Conservation (phyloP, 805 yeast species). For the Saturnispora ahearnii region DNA sequence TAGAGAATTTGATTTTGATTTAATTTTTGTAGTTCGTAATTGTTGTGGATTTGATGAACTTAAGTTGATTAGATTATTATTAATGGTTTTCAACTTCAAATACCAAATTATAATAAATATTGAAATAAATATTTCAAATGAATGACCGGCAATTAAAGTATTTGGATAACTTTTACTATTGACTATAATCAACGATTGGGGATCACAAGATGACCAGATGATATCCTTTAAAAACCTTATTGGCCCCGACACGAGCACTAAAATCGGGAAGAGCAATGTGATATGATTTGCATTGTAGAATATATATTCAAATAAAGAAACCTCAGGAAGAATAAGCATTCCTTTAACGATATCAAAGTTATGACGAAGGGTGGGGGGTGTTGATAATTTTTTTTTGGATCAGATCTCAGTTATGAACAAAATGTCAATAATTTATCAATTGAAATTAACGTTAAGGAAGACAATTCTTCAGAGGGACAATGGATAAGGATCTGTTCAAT, state of each 20-base stretch:
- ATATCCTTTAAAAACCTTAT: slow-evolving; percentile 9
- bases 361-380: neutral
- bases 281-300: neutral
- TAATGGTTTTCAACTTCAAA: slow-evolving; percentile 6
- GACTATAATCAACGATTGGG: slow-evolving; percentile 12
- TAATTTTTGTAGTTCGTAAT: neutral
- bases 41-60: slow-evolving; percentile 15
- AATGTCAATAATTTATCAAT: neutral
- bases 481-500: slow-evolving; percentile 5
- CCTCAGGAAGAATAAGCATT: slow-evolving; percentile 4
- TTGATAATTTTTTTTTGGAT: neutral
- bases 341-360: neutral
- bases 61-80: neutral
- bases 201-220: slow-evolving; percentile 9
- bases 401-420: neutral
- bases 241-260: slow-evolving; percentile 6
- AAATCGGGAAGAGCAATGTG: neutral
- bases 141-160: slow-evolving; percentile 22
- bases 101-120: slow-evolving; percentile 9
- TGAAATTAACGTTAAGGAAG: neutral
- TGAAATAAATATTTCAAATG: slow-evolving; percentile 21
- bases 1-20: slow-evolving; percentile 5
- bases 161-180: slow-evolving; percentile 22
- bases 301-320: neutral
- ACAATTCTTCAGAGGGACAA: neutral